Conservation (phyloP, 306 rosid genomes). For the Myrica gale region DNA sequence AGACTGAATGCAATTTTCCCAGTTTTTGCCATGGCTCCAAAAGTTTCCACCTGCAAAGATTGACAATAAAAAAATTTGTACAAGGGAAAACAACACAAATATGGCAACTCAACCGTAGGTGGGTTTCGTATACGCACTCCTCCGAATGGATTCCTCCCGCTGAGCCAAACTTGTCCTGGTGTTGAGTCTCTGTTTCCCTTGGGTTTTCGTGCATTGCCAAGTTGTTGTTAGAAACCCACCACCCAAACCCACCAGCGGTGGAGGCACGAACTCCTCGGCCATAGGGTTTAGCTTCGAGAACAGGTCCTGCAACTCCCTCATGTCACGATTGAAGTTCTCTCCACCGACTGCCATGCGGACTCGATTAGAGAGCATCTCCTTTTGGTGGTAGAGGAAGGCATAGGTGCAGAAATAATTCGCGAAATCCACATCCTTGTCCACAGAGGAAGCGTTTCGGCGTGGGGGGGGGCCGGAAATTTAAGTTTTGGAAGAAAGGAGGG, state of each 20-base stretch:
- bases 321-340: slow-evolving; percentile 61
- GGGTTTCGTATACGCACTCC: slow-evolving; percentile 71
- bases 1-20: slow-evolving; percentile 91
- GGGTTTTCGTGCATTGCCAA: slow-evolving; percentile 42
- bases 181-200: slow-evolving; percentile 65
- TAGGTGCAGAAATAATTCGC: too few species aligned
- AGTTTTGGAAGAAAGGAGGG: too few species aligned
- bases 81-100: too few species aligned
- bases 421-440: too few species aligned
- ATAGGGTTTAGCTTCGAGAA: slow-evolving; percentile 88
- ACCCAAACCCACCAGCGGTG: slow-evolving; percentile 38
- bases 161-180: slow-evolving; percentile 62
- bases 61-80: slow-evolving; percentile 12
- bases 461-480: too few species aligned
- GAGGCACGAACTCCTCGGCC: slow-evolving; percentile 97
- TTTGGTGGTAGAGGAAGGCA: too few species aligned
- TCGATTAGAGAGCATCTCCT: too few species aligned
- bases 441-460: too few species aligned
- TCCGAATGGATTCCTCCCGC: slow-evolving; percentile 82
- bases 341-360: slow-evolving; percentile 36
- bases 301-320: neutral
- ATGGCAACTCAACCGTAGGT: too few species aligned
- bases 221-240: slow-evolving; percentile 54
- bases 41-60: slow-evolving; percentile 76
- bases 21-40: slow-evolving; percentile 96